Percentiles rank a stretch among this genome's conserved stretches.
Conservation (phyloP, 192 early-diverging fungal species). For the Gaertneriomyces semiglobifer region DNA sequence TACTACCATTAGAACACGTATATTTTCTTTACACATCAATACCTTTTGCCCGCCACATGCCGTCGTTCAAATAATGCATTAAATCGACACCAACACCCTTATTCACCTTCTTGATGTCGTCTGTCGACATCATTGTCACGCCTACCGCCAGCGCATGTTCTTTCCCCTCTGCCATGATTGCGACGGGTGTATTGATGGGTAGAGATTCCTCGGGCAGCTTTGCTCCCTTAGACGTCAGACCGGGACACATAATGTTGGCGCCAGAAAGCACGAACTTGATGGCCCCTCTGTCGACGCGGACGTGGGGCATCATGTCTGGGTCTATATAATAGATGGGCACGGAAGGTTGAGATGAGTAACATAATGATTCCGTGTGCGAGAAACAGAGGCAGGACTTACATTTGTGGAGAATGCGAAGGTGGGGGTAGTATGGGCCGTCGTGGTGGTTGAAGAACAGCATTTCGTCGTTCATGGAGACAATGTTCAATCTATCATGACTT, state of each 20-base stretch:
- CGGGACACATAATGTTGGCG: constrained; percentile 98
- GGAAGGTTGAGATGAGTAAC: constrained; percentile 9
- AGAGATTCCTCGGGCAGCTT: constrained; percentile 64
- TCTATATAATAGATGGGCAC: constrained; percentile 39
- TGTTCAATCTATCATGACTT: constrained; percentile 83
- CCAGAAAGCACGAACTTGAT: constrained; percentile 97
- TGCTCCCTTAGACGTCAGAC: constrained; percentile 91
- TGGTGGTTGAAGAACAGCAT: constrained; percentile 95
- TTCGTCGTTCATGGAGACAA: constrained; percentile 78
- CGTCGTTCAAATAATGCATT: constrained; percentile 84
- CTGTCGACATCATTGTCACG: constrained; percentile 78
- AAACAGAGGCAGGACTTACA: constrained; percentile 51
- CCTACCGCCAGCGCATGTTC: constrained; percentile 91
- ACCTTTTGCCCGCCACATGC: constrained; percentile 36
- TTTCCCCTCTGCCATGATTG: constrained; percentile 94
- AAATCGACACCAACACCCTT: constrained; percentile 89
- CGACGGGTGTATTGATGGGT: constrained; percentile 70
- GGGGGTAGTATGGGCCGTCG: constrained; percentile 87
- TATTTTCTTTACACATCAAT: neutral
- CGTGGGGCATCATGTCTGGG: constrained; percentile 83
- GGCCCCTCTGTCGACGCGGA: constrained; percentile 94
- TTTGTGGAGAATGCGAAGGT: constrained; percentile 82
- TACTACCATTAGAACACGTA: too few relatives aligned
- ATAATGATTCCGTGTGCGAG: neutral
- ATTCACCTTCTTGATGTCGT: constrained; percentile 78